Conservation (phyloP, 441 rosid species). For the Raphanus hybrid region DNA sequence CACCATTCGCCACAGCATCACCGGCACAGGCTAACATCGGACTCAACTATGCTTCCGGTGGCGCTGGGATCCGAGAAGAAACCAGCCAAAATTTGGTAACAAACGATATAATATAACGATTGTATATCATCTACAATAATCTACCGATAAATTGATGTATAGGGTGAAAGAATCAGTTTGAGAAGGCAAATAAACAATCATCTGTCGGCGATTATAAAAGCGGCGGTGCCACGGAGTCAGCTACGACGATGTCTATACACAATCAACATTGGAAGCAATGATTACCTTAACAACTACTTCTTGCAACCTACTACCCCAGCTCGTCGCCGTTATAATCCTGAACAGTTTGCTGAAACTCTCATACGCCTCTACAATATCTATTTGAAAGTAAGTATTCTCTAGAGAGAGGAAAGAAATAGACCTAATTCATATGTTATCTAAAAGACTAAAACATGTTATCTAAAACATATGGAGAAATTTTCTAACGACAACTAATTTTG, state of each 20-base stretch:
- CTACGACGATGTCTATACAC: slow-evolving; percentile 51
- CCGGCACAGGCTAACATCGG: slow-evolving; percentile 48
- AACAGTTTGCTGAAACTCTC: slow-evolving; percentile 50
- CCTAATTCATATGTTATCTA: neutral
- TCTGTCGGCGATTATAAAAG: slow-evolving; percentile 12
- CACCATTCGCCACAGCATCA: slow-evolving; percentile 47
- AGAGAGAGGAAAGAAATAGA: neutral
- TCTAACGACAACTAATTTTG: neutral
- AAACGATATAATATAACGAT: neutral
- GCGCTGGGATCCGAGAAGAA: slow-evolving; percentile 52
- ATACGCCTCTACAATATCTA: slow-evolving; percentile 41
- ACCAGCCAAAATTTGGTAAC: slow-evolving; percentile 45
- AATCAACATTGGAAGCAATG: slow-evolving; percentile 57
- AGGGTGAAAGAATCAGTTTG: slow-evolving; percentile 53
- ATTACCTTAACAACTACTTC: slow-evolving; percentile 62
- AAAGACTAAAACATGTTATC: neutral
- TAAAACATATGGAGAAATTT: neutral
- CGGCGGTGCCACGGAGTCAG: slow-evolving; percentile 13
- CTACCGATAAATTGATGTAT: neutral
- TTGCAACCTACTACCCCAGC: slow-evolving; percentile 43
- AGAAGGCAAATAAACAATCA: slow-evolving; percentile 52
- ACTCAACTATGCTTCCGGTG: slow-evolving; percentile 69
- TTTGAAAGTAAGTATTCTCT: slow-evolving; percentile 38
- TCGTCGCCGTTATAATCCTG: slow-evolving; percentile 38
- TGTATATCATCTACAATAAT: neutral